Evolutionary conservation across 176 grass and related monocot genomes (phyloP).

Genomic region (Oropetium thomaeum): DNA sequence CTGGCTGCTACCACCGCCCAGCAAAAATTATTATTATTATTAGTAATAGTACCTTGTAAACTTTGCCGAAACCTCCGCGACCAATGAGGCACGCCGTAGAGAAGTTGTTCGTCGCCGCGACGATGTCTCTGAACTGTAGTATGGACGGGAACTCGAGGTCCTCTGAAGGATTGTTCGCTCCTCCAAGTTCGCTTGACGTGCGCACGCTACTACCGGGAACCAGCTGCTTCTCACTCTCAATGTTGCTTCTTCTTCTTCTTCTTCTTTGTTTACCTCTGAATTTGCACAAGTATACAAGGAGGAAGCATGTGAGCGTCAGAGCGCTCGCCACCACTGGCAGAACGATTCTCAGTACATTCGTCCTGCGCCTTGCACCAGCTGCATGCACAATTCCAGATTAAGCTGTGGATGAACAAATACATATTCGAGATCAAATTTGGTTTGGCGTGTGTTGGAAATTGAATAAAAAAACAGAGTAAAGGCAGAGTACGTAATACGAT

Average conservation of each 20-base stretch:
- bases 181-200: conserved; percentile 15
- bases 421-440: no score
- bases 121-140: conserved; percentile 37
- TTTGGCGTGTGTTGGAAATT: neutral
- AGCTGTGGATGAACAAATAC: neutral
- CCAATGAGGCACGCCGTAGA: conserved; percentile 37
- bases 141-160: conserved; percentile 42
- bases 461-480: neutral
- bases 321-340: neutral
- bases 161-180: neutral
- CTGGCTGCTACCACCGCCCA: neutral
- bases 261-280: conserved; percentile 44
- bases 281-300: conserved; percentile 12
- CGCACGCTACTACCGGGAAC: neutral
- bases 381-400: neutral
- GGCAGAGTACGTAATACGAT: no score
- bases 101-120: conserved; percentile 45
- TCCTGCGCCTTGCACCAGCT: neutral
- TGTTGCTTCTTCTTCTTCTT: neutral
- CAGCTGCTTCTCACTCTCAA: conserved; percentile 23
- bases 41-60: conserved; percentile 50
- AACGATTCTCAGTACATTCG: conserved; percentile 3
- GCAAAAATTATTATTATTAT: neutral
- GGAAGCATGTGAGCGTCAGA: conserved; percentile 18
- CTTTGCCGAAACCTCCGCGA: conserved; percentile 53